A percentile compares a stretch with the other conserved stretches of the same genome.
phyloP scores from a whole-genome alignment of 2,329 filamentous ascomycete genomes.

The Dothidotthia symphoricarpi region DNA sequence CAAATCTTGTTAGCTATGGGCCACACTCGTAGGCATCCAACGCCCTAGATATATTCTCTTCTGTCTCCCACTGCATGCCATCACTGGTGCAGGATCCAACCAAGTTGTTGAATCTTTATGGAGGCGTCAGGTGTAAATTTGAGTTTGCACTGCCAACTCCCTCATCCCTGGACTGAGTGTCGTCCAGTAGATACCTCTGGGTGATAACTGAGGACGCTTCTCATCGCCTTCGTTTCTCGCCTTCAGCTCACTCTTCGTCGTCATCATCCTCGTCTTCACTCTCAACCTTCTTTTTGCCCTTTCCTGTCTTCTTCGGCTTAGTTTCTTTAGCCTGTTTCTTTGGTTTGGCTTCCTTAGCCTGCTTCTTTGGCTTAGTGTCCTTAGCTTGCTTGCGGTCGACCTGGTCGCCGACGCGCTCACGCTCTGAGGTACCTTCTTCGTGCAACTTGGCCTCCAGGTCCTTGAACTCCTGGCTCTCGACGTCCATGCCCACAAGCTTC shows the following conservation, averaged over 20 bases:
- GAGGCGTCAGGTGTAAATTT: too few relatives aligned
- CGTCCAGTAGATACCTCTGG: too few relatives aligned
- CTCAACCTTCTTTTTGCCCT: constrained; percentile 15
- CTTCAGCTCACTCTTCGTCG: constrained; percentile 11
- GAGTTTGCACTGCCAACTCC: too few relatives aligned
- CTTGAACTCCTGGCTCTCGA: constrained; percentile 70
- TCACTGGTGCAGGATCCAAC: too few relatives aligned
- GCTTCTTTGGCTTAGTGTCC: constrained; percentile 45
- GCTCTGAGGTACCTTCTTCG: constrained; percentile 66
- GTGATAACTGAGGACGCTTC: too few relatives aligned
- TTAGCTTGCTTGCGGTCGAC: constrained; percentile 60
- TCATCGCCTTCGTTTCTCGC: too few relatives aligned
- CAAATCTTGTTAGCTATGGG: too few relatives aligned
- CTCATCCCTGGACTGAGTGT: too few relatives aligned
- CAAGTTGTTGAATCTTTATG: too few relatives aligned
- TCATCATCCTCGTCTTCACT: constrained; percentile 24
- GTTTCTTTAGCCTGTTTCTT: constrained; percentile 16
- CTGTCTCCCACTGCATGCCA: too few relatives aligned
- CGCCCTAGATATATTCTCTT: too few relatives aligned
- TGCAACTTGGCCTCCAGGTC: constrained; percentile 64
- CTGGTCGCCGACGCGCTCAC: constrained; percentile 73
- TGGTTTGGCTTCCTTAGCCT: constrained; percentile 40
- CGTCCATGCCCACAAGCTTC: constrained; percentile 78
- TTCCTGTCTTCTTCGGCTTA: constrained; percentile 13
- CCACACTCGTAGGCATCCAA: too few relatives aligned